Percentiles rank a stretch among this genome's conserved stretches.
Conservation (phyloP, 306 rosid species). For the Arachis stenosperma region DNA sequence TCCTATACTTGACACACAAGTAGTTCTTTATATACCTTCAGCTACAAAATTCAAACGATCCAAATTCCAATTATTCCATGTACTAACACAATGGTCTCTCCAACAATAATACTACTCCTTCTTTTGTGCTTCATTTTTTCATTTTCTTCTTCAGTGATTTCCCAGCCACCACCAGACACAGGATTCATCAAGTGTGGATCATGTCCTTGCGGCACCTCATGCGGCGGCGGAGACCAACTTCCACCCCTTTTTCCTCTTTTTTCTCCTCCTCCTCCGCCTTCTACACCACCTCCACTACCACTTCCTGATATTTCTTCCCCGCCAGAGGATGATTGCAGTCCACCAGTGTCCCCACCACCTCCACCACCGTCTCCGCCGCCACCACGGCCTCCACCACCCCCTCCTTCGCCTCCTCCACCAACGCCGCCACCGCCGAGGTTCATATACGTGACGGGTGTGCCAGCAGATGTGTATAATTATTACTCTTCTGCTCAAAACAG, state of each 20-base stretch:
- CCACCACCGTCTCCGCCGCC: slow-evolving; percentile 35
- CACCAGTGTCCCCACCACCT: slow-evolving; percentile 32
- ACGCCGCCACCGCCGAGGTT: slow-evolving; percentile 77
- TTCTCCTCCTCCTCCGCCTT: slow-evolving; percentile 45
- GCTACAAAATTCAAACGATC: slow-evolving; percentile 2
- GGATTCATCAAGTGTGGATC: slow-evolving; percentile 74
- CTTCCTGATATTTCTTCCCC: slow-evolving; percentile 25
- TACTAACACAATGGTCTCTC: slow-evolving; percentile 41
- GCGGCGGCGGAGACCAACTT: slow-evolving; percentile 49
- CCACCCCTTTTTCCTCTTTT: slow-evolving; percentile 33
- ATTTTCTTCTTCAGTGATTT: slow-evolving; percentile 20
- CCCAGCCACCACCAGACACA: slow-evolving; percentile 26
- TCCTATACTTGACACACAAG: slow-evolving; percentile 35
- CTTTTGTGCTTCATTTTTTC: slow-evolving; percentile 36
- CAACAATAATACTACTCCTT: slow-evolving; percentile 10
- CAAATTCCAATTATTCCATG: slow-evolving; percentile 15
- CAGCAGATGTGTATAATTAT: slow-evolving; percentile 51
- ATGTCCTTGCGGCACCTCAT: slow-evolving; percentile 73
- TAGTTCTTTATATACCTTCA: slow-evolving; percentile 25
- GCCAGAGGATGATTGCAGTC: not conserved
- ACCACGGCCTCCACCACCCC: slow-evolving; percentile 33
- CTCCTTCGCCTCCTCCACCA: slow-evolving; percentile 38
- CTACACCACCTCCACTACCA: slow-evolving; percentile 10
- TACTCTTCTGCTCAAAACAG: slow-evolving; percentile 42
- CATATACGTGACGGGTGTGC: slow-evolving; percentile 61